Percentiles rank a stretch among this genome's conserved stretches.
phyloP scores from a whole-genome alignment of 2,329 filamentous ascomycete species.

The Aspergillus carbonarius region DNA sequence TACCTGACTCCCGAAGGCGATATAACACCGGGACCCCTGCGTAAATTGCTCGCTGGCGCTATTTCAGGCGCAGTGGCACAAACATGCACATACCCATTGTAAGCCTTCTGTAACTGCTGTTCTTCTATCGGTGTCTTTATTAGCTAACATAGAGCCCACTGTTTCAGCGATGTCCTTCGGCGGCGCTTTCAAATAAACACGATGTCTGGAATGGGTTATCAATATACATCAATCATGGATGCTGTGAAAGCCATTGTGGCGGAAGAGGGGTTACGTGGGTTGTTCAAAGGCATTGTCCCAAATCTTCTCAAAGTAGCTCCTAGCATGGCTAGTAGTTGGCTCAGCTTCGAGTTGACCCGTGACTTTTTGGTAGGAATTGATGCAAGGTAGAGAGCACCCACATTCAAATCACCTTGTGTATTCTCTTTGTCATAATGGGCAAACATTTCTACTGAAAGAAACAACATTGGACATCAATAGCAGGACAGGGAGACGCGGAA shows the following conservation, averaged over 20 bases:
- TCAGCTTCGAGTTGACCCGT: slow-evolving; percentile 91
- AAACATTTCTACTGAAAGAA: background rate
- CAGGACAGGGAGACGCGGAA: too few species aligned
- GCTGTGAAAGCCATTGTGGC: slow-evolving; percentile 77
- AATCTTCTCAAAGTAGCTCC: slow-evolving; percentile 96
- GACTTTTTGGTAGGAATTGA: slow-evolving; percentile 72
- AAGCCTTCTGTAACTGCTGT: slow-evolving; percentile 40
- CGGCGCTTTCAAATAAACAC: slow-evolving; percentile 98
- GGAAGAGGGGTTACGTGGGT: slow-evolving; percentile 77
- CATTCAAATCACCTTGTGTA: background rate
- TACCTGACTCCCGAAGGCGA: slow-evolving; percentile 86
- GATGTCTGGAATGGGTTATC: slow-evolving; percentile 97
- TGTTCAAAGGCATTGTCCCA: slow-evolving; percentile 95
- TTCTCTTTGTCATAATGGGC: background rate
- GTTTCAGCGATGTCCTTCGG: slow-evolving; percentile 76
- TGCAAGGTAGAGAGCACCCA: slow-evolving; percentile 18
- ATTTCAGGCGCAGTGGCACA: slow-evolving; percentile 96
- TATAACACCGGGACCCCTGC: slow-evolving; percentile 71
- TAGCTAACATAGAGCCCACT: background rate
- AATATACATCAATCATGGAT: slow-evolving; percentile 84
- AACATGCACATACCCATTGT: slow-evolving; percentile 98
- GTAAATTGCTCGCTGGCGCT: slow-evolving; percentile 86
- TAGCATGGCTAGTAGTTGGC: slow-evolving; percentile 98
- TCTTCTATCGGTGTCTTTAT: background rate
- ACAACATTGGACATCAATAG: too few species aligned